Percentiles rank a stretch among this genome's conserved stretches.
phyloP scores from a whole-genome alignment of 805 yeast species.

The Ogataea paraovalis region DNA sequence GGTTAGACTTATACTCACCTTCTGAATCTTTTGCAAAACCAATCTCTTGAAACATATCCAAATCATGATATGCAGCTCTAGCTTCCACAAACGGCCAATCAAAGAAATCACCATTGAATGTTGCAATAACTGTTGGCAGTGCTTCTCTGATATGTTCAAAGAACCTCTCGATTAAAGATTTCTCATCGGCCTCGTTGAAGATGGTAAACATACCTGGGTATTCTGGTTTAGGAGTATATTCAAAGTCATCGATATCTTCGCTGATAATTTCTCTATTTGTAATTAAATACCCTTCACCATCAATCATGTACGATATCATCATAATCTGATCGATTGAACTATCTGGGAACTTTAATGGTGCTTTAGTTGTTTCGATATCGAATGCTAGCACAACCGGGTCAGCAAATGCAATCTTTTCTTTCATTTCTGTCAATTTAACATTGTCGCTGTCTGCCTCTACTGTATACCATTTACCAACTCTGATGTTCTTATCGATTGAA shows the following conservation, averaged over 20 bases:
- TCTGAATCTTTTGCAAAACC: conserved; percentile 89
- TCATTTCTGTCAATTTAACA: conserved; percentile 52
- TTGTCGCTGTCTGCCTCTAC: conserved; percentile 62
- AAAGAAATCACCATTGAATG: conserved; percentile 97
- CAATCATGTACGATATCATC: conserved; percentile 99
- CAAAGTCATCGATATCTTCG: conserved; percentile 94
- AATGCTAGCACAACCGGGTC: conserved; percentile 96
- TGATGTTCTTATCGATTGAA: conserved; percentile 78
- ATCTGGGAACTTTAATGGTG: conserved; percentile 94
- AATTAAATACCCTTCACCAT: conserved; percentile 91
- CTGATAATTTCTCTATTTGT: conserved; percentile 93
- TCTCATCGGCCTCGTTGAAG: conserved; percentile 86
- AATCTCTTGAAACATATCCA: conserved; percentile 87
- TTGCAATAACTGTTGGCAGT: conserved; percentile 94
- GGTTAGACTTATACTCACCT: conserved; percentile 87
- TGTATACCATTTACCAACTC: conserved; percentile 96
- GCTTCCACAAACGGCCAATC: conserved; percentile 99
- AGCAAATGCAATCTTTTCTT: conserved; percentile 85
- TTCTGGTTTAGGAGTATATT: conserved; percentile 96
- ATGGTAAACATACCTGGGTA: conserved; percentile 86
- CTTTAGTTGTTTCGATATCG: conserved; percentile 96
- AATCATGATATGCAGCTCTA: conserved; percentile 76
- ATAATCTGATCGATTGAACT: conserved; percentile 85
- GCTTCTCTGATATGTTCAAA: conserved; percentile 88
- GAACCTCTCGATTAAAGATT: conserved; percentile 66